These are phyloP conservation scores for Cercophora scortea DNA, from an alignment of 495 filamentous ascomycete genomes.

Conservation along the genomic window DNA sequence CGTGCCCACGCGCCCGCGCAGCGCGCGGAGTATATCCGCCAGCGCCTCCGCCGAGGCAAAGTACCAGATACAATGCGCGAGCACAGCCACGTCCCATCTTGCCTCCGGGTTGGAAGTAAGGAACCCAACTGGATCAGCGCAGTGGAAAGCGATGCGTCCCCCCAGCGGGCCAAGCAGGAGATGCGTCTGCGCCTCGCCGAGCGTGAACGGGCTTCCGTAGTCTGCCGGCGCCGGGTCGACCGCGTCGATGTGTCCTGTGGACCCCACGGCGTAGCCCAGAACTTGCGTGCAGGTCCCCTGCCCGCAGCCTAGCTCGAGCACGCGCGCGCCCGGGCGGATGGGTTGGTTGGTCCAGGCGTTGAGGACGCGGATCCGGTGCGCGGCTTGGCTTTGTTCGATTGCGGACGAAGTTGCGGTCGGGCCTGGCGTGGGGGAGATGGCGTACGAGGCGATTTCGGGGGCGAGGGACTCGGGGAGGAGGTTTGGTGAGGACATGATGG, in stretches of 20 bases:
- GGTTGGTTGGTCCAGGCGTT: constrained; percentile 19
- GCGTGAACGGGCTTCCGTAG: constrained; percentile 36
- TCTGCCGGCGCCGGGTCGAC: constrained; percentile 42
- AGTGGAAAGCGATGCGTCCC: constrained; percentile 32
- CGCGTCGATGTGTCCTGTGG: constrained; percentile 33
- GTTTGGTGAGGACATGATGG: background rate
- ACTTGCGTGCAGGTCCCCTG: constrained; percentile 44
- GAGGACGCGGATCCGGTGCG: constrained; percentile 35
- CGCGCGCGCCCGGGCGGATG: constrained; percentile 27
- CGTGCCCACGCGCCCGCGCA: constrained; percentile 20
- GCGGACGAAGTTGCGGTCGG: constrained; percentile 15
- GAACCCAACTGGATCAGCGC: constrained; percentile 23
- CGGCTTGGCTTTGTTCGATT: constrained; percentile 34
- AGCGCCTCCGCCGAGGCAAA: constrained; percentile 28
- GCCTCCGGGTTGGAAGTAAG: constrained; percentile 9
- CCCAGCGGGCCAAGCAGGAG: constrained; percentile 30
- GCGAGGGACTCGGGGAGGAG: constrained; percentile 10
- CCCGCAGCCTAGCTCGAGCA: constrained; percentile 49
- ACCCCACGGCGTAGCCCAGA: constrained; percentile 38
- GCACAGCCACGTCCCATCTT: constrained; percentile 35
- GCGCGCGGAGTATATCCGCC: constrained; percentile 21
- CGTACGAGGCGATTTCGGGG: constrained; percentile 20
- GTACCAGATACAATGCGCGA: constrained; percentile 45
- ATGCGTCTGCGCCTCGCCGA: constrained; percentile 20
- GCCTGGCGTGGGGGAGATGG: constrained; percentile 16